Conservation (phyloP, 2,329 filamentous ascomycete genomes). For the Colletotrichum lini region DNA sequence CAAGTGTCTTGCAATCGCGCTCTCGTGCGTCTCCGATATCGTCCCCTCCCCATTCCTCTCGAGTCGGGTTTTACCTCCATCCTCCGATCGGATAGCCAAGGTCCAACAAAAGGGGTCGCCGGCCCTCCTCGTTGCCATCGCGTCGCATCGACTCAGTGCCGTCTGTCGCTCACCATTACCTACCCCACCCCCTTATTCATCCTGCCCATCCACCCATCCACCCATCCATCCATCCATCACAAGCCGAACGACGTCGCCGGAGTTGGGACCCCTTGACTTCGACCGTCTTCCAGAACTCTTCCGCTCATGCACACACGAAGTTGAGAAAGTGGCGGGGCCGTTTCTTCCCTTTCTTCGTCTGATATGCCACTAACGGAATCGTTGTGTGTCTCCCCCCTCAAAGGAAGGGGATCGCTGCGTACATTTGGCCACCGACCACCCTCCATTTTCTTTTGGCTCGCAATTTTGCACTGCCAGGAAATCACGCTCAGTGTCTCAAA, state of each 20-base stretch:
- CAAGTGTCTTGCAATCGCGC: constrained; percentile 33
- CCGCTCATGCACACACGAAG: constrained; percentile 13
- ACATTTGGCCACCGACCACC: not conserved
- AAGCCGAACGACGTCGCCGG: constrained; percentile 21
- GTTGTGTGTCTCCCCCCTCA: not conserved
- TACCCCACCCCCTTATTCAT: not conserved
- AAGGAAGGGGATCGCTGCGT: not conserved
- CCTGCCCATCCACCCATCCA: not conserved
- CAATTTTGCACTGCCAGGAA: not conserved
- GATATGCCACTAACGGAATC: constrained; percentile 11
- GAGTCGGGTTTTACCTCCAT: constrained; percentile 21
- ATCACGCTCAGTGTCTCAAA: not conserved
- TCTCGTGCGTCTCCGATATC: constrained; percentile 34
- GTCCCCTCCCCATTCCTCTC: constrained; percentile 5
- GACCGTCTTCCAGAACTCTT: constrained; percentile 30
- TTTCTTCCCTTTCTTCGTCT: constrained; percentile 10
- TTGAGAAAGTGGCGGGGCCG: not conserved
- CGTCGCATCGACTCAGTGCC: constrained; percentile 8
- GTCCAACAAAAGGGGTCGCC: not conserved
- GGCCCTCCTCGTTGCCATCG: not conserved
- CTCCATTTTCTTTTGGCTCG: too few relatives aligned
- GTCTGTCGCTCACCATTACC: not conserved
- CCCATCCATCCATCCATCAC: constrained; percentile 3
- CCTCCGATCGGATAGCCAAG: constrained; percentile 15
- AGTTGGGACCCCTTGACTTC: constrained; percentile 18